Base-by-base conservation (phyloP, 331 rosid species). In the Arachis monticola region DNA sequence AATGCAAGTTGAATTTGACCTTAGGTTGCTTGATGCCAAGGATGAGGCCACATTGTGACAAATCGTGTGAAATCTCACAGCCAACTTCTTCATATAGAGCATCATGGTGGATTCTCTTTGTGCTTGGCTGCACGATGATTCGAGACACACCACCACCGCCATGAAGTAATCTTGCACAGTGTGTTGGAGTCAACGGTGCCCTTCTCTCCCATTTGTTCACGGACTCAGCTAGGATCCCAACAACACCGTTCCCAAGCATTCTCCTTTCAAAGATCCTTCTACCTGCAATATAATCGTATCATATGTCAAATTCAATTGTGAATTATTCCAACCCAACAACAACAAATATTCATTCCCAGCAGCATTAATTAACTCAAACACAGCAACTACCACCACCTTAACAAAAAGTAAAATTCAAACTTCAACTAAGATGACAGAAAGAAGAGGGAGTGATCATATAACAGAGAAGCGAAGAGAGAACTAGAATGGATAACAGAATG, bases 121-220 rank as follows among this genome's bases (percentile, higher is more conserved):
- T 88, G 14, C 96, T 92, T 69, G 99, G 97, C 71, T 94, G 99
- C 72, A 94, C 88, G 50, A 94, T 81, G 22, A 94, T 90, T 72
- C 87, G 80, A 6, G 92, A 75, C 31, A 94, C 92, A 35, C 91
- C 89, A 9, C 86, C 89, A 7, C 91, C 91, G 13, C 86, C 84
- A 38, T 79, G 89, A 56, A 94, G 93, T 10, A 94, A 80, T 58
- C 90, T 79, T 69, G 97, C 97, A 73, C 99, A 94, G 86, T 94
- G 97, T 55, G 90, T 85, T 30, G 99, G 99, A 8, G 97, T 79
- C 64, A 94, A 71, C 66, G 97, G 97, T 27, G 82, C 91, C 80
- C 99, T 92, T 79, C 99, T 90, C 48, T 94, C 99, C 99, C 99
- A 94, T 82, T 94, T 94, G 65, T 92, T 87, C 62, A 77, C 83